These are phyloP conservation scores for Dichomitus squalens DNA, from an alignment of 1,284 basidiomycete species.

Conservation along the genomic window DNA sequence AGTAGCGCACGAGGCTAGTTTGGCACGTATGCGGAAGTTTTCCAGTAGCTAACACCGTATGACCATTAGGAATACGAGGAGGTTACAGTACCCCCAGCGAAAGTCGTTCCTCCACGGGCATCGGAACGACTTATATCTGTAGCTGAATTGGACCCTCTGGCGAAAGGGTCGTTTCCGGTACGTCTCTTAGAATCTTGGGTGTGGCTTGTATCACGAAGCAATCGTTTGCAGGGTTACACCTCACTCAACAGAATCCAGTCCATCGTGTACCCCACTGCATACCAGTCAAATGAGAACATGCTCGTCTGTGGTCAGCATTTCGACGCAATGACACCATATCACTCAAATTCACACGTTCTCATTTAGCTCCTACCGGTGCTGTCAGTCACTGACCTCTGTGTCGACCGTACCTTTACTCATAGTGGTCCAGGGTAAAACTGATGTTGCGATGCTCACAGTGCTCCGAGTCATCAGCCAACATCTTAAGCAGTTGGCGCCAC, in stretches of 20 bases:
- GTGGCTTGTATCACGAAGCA: background rate
- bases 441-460: constrained; percentile 95
- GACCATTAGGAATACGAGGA: constrained; percentile 69
- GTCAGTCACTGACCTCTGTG: constrained; percentile 47
- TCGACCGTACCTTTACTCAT: background rate
- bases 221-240: constrained; percentile 70
- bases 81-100: constrained; percentile 88
- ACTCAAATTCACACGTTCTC: background rate
- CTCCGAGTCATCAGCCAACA: constrained; percentile 86
- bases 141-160: constrained; percentile 77
- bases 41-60: background rate
- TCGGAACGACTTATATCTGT: constrained; percentile 80
- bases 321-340: background rate
- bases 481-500: constrained; percentile 37
- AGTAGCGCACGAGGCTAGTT: constrained; percentile 62
- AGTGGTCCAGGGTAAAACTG: constrained; percentile 88
- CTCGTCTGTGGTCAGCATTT: constrained; percentile 84
- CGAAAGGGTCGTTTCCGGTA: constrained; percentile 88
- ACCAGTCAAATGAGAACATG: constrained; percentile 95
- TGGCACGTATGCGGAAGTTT: background rate
- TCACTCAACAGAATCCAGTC: constrained; percentile 95
- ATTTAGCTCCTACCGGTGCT: constrained; percentile 89
- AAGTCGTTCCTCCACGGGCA: constrained; percentile 72
- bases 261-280: constrained; percentile 93
- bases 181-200: constrained; percentile 27